These are phyloP conservation scores for Mycena epipterygia DNA, from an alignment of 768 basidiomycete species.

Conservation along the genomic window DNA sequence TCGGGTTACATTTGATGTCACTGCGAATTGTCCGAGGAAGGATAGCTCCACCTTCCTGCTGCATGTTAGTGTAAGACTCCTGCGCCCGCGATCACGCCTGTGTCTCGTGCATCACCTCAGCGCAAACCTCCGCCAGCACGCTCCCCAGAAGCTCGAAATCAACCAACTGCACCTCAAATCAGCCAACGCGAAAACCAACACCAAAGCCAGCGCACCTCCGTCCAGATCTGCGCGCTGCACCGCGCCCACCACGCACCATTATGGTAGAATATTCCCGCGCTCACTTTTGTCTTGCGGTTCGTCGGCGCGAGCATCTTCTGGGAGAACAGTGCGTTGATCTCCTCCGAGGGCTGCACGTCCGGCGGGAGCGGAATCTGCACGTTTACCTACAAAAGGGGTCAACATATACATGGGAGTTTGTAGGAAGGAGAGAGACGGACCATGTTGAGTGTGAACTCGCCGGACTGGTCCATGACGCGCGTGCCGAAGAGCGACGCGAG, in stretches of 20 bases:
- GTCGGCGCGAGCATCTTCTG: conserved; percentile 35
- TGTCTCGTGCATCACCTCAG: conserved; percentile 29
- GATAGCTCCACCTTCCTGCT: not conserved
- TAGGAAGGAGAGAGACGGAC: conserved; percentile 49
- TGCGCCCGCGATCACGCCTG: no score
- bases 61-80: not conserved
- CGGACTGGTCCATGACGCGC: conserved; percentile 65
- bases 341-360: conserved; percentile 9
- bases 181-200: not conserved
- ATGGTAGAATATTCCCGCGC: conserved; percentile 34
- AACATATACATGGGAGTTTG: not conserved
- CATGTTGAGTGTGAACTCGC: conserved; percentile 79
- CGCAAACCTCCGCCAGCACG: conserved; percentile 29
- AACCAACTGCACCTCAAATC: conserved; percentile 7
- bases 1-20: no score
- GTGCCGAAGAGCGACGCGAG: conserved; percentile 76
- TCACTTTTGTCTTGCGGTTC: conserved; percentile 29
- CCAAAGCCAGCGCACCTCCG: conserved; percentile 28
- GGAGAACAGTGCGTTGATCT: conserved; percentile 16
- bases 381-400: conserved; percentile 7
- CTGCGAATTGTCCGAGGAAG: not conserved
- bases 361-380: conserved; percentile 25
- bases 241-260: conserved; percentile 39
- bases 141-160: conserved; percentile 33
- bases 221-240: conserved; percentile 41